A percentile compares a stretch with the other conserved stretches of the same genome.
Evolutionary conservation across 257 asterid genomes (phyloP).

Genomic region (Osmanthus fragrans): DNA sequence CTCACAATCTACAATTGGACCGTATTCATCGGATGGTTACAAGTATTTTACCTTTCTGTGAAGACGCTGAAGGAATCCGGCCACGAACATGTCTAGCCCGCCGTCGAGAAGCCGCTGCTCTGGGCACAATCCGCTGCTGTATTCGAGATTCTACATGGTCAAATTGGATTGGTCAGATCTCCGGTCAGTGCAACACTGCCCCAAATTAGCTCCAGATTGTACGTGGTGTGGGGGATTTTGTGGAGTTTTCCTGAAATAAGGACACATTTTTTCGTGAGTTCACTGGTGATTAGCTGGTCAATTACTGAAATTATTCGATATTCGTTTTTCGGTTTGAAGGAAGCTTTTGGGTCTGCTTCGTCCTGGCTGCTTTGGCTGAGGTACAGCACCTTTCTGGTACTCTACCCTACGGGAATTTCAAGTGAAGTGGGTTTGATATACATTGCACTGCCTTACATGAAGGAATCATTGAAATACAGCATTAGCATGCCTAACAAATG

Average conservation of each 20-base stretch:
- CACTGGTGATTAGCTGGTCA: constrained; percentile 89
- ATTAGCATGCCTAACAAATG: constrained; percentile 78
- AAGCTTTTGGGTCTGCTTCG: constrained; percentile 75
- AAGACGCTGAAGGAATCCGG: constrained; percentile 60
- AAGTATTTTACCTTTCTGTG: constrained; percentile 71
- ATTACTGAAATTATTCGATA: constrained; percentile 78
- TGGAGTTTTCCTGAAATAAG: constrained; percentile 86
- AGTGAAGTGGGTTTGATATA: constrained; percentile 91
- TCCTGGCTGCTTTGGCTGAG: constrained; percentile 91
- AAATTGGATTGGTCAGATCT: constrained; percentile 78
- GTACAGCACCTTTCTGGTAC: constrained; percentile 76
- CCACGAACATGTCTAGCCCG: constrained; percentile 69
- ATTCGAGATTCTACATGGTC: constrained; percentile 67
- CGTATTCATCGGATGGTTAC: constrained; percentile 81
- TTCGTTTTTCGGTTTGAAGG: constrained; percentile 87
- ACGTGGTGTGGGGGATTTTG: constrained; percentile 87
- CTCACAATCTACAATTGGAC: constrained; percentile 81
- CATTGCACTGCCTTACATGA: constrained; percentile 64
- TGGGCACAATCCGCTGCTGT: constrained; percentile 85
- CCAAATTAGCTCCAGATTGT: constrained; percentile 77
- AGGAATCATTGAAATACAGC: constrained; percentile 62
- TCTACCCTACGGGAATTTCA: constrained; percentile 87
- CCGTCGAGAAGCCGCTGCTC: constrained; percentile 75
- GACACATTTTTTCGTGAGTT: constrained; percentile 58
- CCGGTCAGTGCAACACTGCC: constrained; percentile 90